phyloP scores from a whole-genome alignment of 257 asterid genomes.

The Capsicum chinense region DNA sequence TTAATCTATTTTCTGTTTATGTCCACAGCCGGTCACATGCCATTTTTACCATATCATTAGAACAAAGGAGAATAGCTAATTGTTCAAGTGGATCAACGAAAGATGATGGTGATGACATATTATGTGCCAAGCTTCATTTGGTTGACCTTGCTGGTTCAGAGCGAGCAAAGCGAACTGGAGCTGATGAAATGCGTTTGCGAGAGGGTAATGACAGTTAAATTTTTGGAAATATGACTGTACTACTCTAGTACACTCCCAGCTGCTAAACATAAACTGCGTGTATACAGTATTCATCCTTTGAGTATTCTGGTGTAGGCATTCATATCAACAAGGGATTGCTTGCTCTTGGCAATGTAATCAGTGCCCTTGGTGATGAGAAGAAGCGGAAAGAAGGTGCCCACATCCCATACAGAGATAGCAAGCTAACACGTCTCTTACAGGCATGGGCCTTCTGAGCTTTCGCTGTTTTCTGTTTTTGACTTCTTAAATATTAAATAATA shows the following conservation, averaged over 20 bases:
- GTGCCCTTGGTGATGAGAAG: slow-evolving; percentile 97
- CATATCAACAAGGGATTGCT: slow-evolving; percentile 95
- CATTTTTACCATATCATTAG: slow-evolving; percentile 90
- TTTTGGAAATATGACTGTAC: slow-evolving; percentile 22
- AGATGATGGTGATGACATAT: slow-evolving; percentile 77
- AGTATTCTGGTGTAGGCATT: slow-evolving; percentile 60
- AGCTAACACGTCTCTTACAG: slow-evolving; percentile 91
- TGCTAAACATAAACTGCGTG: neutral
- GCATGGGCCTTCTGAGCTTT: slow-evolving; percentile 38
- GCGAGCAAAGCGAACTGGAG: slow-evolving; percentile 98
- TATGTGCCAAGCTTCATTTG: slow-evolving; percentile 87
- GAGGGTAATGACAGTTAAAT: slow-evolving; percentile 70
- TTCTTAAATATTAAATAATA: neutral
- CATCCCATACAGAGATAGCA: slow-evolving; percentile 99
- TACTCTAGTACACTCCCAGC: neutral
- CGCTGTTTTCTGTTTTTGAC: neutral
- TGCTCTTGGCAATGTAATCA: slow-evolving; percentile 96
- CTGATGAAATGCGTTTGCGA: slow-evolving; percentile 86
- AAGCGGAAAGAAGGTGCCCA: slow-evolving; percentile 97
- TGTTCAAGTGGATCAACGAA: slow-evolving; percentile 43
- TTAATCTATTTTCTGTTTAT: neutral
- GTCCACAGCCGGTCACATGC: slow-evolving; percentile 92
- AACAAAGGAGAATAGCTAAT: slow-evolving; percentile 64
- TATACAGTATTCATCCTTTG: slow-evolving; percentile 1
- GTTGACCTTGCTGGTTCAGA: slow-evolving; percentile 99